Evolutionary conservation across 805 yeast genomes (phyloP), one percentile per base, ranked within the genome.

Genomic region (Ogataea parapolymorpha): DNA sequence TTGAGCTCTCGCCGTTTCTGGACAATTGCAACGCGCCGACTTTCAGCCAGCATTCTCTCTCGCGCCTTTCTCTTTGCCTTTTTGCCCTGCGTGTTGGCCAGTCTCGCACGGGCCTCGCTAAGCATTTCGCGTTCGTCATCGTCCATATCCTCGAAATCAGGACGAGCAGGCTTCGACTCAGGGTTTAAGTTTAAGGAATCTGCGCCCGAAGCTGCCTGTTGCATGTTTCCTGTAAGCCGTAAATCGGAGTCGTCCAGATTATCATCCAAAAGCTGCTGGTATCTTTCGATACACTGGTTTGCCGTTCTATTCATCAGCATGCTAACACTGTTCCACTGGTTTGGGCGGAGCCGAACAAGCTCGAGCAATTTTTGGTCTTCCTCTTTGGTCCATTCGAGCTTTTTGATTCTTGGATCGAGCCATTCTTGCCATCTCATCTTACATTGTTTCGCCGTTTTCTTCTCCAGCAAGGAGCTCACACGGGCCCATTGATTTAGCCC

Each of bases 401-500:
- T 79, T 54, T 74, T 68, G 35, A 91, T 72, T 4, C 70, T 61
- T 1, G 98, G 97, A 58, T 81, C 83, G 27, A 91, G 66, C 77
- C 83, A 89, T 55, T 91, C 96, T 36, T 70, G 71, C 99, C 99
- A 91, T 49, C 98, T 69, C 2, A 95, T 85, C 55, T 89, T 87
- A 47, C 95, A 91, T 59, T 93, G 98, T 55, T 80, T 81, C 4
- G 97, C 95, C 2, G 89, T 82, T 62, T 91, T 91, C 58, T 85
- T 79, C 5, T 87, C 82, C 26, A 91, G 66, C 32, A 91, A 70
- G 0, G 97, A 88, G 1, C 96, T 85, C 4, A 91, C 91, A 37
- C 96, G 75, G 11, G 93, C 75, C 99, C 99, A 91, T 55, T 93
- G 96, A 52, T 86, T 89, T 14, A 89, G 68, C 0, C 99, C 99